Base-by-base conservation (phyloP, 2,329 filamentous ascomycete genomes). In the Anisogramma anomala region DNA sequence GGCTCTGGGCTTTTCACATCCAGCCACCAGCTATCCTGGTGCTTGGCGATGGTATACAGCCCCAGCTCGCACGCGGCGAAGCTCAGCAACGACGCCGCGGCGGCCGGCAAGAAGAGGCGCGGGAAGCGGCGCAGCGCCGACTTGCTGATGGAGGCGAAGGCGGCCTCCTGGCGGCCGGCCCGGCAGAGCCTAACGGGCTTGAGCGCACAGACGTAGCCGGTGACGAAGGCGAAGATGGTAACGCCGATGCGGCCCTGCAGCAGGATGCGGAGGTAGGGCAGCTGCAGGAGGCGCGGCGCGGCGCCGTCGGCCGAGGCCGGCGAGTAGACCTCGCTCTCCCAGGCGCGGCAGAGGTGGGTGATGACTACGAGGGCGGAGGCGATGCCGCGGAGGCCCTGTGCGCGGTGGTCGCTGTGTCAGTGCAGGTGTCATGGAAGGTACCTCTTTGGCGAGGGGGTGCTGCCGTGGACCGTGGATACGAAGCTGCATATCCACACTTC, bases 211-310 rank as follows among this genome's bases (percentile, higher is more conserved):
- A 79, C 75, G 51, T 77, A 79, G 42, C 75, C 75, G 17, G 76
- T 75, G 28, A 79, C 73, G 34, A 82, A 65, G 52, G 78, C 71
- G 58, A 82, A 81, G 48, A 81, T 74, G 11, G 75, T 71, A 2
- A 82, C 78, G 56, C 77, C 79, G 33, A 76, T 72, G 13, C 79
- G 69, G 17, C 78, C 75, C 52, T 77, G 74, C 36, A 71, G 64
- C 28, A 72, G 61, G 35, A 80, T 67, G 42, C 76, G 71, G 43
- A 79, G 59, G 50, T 74, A 71, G 11, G 75, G 76, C 30, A 67
- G 63, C 55, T 80, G 75, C 45, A 77, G 65, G 22, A 75, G 48
- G 36, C 65, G 63, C 4, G 71, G 67, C 1, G 61, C 52, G 3
- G 59, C 58, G 20, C 64, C 64, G 35, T 68, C 60, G n/a, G 56